These are phyloP conservation scores for Plasmodium gallinaceum DNA, from an alignment of 169 alveolate species.

Conservation along the genomic window DNA sequence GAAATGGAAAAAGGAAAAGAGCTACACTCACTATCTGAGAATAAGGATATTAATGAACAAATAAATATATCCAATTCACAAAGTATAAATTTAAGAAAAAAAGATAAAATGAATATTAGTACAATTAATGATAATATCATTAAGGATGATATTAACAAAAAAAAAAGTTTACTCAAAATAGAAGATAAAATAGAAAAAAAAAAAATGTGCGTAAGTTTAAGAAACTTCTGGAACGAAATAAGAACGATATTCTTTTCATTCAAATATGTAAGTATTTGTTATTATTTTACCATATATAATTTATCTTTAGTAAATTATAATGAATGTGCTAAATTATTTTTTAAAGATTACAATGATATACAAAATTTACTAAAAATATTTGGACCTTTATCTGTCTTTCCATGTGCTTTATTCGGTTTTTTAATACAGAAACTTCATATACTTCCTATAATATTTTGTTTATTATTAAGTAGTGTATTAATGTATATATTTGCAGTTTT, in stretches of 20 bases:
- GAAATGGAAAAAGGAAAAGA: too few relatives aligned
- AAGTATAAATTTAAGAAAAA: background rate
- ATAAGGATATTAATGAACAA: too few relatives aligned
- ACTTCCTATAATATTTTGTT: constrained; percentile 40
- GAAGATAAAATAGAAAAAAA: background rate
- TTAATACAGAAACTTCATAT: constrained; percentile 45
- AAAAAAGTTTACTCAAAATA: background rate
- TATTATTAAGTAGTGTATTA: constrained; percentile 66
- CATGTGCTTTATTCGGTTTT: constrained; percentile 58
- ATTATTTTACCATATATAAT: constrained; percentile 61
- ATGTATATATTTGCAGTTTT: constrained; percentile 73
- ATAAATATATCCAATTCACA: background rate
- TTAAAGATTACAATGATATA: constrained; percentile 54
- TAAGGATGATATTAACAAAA: background rate
- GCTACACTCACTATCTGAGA: too few relatives aligned
- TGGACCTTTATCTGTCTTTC: constrained; percentile 62
- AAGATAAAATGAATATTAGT: background rate
- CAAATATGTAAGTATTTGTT: constrained; percentile 63
- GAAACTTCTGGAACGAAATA: constrained; percentile 11
- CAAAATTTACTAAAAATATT: constrained; percentile 44
- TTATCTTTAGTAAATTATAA: constrained; percentile 71
- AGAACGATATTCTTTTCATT: constrained; percentile 22
- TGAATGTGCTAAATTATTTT: constrained; percentile 73
- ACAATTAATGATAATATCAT: background rate
- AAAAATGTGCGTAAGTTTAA: background rate